Evolutionary conservation across 768 basidiomycete species (phyloP).

Genomic region (Neoboletus brunneissimus): DNA sequence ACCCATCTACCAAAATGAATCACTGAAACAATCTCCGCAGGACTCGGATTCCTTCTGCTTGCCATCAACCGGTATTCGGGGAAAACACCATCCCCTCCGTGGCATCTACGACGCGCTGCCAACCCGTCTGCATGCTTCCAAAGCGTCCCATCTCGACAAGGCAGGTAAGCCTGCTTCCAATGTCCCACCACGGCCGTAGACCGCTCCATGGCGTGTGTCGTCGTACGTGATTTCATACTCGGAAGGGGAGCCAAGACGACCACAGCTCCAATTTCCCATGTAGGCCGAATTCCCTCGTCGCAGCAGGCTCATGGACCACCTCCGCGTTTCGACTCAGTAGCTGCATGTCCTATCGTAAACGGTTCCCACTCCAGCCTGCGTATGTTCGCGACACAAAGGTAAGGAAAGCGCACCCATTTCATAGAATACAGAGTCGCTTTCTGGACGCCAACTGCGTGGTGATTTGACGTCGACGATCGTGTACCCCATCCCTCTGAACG

Average conservation of each 20-base stretch:
- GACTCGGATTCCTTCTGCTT: neutral
- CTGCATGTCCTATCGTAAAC: constrained; percentile 15
- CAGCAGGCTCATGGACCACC: constrained; percentile 1
- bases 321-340: constrained; percentile 9
- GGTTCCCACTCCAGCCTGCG: constrained; percentile 14
- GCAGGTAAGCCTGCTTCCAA: neutral
- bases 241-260: neutral
- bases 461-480: neutral
- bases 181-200: neutral
- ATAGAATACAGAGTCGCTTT: constrained; percentile 2
- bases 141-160: neutral
- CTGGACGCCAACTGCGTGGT: neutral
- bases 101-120: neutral
- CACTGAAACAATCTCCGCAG: constrained; percentile 10
- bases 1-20: constrained; percentile 4
- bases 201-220: neutral
- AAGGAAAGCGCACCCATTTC: constrained; percentile 16
- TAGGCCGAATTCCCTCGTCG: neutral
- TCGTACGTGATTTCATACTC: constrained; percentile 17
- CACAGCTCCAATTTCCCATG: neutral
- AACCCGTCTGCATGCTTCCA: neutral
- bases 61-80: neutral
- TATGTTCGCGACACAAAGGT: neutral
- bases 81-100: neutral
- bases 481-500: neutral